Conservation (phyloP, 2,329 filamentous ascomycete species). For the Diaporthe citriasiana region DNA sequence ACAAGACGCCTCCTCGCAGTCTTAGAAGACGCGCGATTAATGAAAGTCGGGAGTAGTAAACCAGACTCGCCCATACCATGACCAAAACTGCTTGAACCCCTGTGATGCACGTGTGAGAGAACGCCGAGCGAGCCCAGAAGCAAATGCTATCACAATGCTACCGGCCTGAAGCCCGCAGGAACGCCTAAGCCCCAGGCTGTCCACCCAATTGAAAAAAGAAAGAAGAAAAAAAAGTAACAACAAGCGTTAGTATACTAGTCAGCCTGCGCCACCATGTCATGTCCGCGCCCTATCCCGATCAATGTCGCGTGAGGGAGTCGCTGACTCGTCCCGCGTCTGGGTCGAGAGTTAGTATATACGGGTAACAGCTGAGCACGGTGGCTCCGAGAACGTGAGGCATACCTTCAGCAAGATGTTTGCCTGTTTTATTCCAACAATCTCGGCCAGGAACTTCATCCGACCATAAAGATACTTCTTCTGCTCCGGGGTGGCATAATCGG, state of each 20-base stretch:
- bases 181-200: constrained; percentile 16
- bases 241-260: not conserved
- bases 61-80: not conserved
- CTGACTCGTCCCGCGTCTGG: constrained; percentile 22
- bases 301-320: constrained; percentile 33
- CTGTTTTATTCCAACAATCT: constrained; percentile 45
- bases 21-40: not conserved
- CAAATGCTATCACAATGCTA: constrained; percentile 14
- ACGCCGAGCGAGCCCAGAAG: constrained; percentile 26
- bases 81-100: constrained; percentile 12
- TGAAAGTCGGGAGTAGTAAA: not conserved
- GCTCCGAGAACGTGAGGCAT: not conserved
- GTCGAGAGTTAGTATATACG: not conserved
- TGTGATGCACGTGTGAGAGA: not conserved
- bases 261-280: not conserved
- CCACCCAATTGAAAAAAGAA: no score
- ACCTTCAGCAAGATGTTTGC: constrained; percentile 45
- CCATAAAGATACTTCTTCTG: constrained; percentile 44
- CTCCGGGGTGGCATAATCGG: constrained; percentile 44
- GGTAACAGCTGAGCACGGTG: not conserved
- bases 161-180: not conserved
- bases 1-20: not conserved
- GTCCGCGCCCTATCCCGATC: constrained; percentile 20
- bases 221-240: constrained; percentile 1
- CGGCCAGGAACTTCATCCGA: constrained; percentile 44